Evolutionary conservation across 2,329 filamentous ascomycete genomes (phyloP).

Genomic region (Immersiporthe knoxdaviesiana): DNA sequence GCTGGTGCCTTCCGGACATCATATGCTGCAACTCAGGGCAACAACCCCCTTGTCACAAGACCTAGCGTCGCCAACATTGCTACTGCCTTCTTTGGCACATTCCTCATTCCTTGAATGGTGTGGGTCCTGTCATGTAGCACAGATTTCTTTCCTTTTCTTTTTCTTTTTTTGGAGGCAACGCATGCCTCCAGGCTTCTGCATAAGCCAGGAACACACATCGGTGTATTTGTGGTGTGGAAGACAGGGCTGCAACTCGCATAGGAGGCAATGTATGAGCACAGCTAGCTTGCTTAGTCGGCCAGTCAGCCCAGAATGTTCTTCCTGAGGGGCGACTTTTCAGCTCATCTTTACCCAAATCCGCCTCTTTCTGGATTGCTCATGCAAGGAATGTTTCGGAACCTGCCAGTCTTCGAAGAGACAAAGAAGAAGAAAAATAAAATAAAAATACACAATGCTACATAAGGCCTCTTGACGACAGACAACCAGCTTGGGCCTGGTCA

Average conservation of each 20-base stretch:
- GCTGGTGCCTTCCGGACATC: slow-evolving; percentile 2
- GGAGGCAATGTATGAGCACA: background rate
- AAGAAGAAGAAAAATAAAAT: no score
- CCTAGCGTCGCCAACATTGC: background rate
- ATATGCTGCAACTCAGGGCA: background rate
- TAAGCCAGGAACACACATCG: background rate
- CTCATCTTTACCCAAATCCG: slow-evolving; percentile 19
- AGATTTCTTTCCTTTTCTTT: background rate
- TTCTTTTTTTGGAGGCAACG: background rate
- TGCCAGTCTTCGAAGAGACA: background rate
- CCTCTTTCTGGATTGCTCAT: slow-evolving; percentile 24
- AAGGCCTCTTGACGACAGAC: slow-evolving; percentile 14
- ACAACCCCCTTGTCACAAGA: slow-evolving; percentile 4
- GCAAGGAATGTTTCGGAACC: slow-evolving; percentile 21
- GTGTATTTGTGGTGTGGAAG: background rate
- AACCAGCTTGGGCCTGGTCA: slow-evolving; percentile 13
- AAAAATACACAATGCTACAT: background rate
- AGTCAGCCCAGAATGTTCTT: background rate
- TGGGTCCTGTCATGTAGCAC: background rate
- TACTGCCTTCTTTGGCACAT: background rate
- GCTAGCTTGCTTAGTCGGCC: slow-evolving; percentile 4
- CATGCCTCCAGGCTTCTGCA: background rate
- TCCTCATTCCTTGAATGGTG: background rate
- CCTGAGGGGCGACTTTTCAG: slow-evolving; percentile 12
- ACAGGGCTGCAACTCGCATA: background rate